phyloP scores from a whole-genome alignment of 1,284 basidiomycete genomes.

The Ustilago trichophora region DNA sequence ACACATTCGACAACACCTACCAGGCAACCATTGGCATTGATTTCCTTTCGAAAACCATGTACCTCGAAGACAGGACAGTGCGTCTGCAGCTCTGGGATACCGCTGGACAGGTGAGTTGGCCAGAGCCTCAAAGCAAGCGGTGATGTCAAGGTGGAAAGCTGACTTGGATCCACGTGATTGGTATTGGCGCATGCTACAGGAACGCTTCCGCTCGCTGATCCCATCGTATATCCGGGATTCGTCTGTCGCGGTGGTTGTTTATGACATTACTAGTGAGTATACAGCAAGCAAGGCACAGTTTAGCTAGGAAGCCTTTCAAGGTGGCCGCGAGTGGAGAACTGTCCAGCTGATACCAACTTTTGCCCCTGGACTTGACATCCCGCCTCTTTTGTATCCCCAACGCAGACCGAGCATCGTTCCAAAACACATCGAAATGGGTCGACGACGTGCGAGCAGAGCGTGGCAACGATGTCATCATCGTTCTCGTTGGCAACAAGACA shows the following conservation, averaged over 20 bases:
- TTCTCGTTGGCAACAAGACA: conserved; percentile 98
- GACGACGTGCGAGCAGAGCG: conserved; percentile 98
- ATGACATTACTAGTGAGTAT: conserved; percentile 93
- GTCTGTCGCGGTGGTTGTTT: conserved; percentile 96
- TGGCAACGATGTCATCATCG: conserved; percentile 98
- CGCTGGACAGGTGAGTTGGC: conserved; percentile 80
- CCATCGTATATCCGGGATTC: conserved; percentile 99
- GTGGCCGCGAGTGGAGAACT: too few relatives aligned
- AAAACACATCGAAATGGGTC: conserved; percentile 98
- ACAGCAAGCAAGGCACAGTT: background rate
- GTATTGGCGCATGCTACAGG: conserved; percentile 73
- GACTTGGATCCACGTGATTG: background rate
- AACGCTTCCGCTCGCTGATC: conserved; percentile 96
- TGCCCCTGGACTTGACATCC: background rate
- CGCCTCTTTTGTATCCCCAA: background rate
- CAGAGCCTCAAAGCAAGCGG: background rate
- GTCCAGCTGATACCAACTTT: too few relatives aligned
- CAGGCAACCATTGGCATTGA: conserved; percentile 99
- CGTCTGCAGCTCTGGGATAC: conserved; percentile 95
- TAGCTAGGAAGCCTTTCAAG: background rate
- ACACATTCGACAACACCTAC: conserved; percentile 99
- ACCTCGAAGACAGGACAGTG: conserved; percentile 97
- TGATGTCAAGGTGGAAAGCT: background rate
- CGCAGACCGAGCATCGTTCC: conserved; percentile 87
- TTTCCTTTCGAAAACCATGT: conserved; percentile 99